These are phyloP conservation scores for Penicillium coprophilum DNA, from an alignment of 495 filamentous ascomycete species.

Conservation along the genomic window DNA sequence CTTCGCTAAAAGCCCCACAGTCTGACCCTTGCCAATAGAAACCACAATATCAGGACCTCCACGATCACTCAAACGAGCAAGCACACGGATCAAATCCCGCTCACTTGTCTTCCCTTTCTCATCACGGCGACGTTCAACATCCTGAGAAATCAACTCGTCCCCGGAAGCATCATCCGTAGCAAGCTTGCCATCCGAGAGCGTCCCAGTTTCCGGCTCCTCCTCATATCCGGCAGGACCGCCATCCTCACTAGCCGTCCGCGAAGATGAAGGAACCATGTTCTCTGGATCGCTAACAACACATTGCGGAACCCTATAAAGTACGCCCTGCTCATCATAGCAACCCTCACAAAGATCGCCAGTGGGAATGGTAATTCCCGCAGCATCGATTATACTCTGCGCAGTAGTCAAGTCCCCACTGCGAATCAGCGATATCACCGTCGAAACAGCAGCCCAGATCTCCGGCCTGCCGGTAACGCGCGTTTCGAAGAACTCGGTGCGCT, in stretches of 20 bases:
- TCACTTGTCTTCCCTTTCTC: slow-evolving; percentile 61
- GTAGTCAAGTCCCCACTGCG: slow-evolving; percentile 61
- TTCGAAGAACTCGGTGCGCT: slow-evolving; percentile 72
- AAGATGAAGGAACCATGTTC: slow-evolving; percentile 56
- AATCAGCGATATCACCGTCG: slow-evolving; percentile 62
- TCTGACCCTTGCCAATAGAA: slow-evolving; percentile 58
- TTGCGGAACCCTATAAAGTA: slow-evolving; percentile 72
- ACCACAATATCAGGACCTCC: slow-evolving; percentile 64
- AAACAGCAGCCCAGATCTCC: slow-evolving; percentile 78
- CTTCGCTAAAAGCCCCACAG: slow-evolving; percentile 58
- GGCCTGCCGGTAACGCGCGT: slow-evolving; percentile 74
- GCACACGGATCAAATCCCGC: slow-evolving; percentile 56
- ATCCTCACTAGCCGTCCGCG: slow-evolving; percentile 14
- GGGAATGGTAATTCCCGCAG: slow-evolving; percentile 76
- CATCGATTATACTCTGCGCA: slow-evolving; percentile 75
- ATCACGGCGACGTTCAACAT: slow-evolving; percentile 58
- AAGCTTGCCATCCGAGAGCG: slow-evolving; percentile 47
- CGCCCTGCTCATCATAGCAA: slow-evolving; percentile 75
- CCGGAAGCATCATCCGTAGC: slow-evolving; percentile 45
- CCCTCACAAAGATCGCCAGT: slow-evolving; percentile 70
- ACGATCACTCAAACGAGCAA: slow-evolving; percentile 68
- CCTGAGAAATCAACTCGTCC: slow-evolving; percentile 50
- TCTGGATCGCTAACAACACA: slow-evolving; percentile 73
- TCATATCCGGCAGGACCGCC: slow-evolving; percentile 36
- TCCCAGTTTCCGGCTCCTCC: slow-evolving; percentile 39